These are phyloP conservation scores for Chlamydomonas sp. DNA, from an alignment of 139 green algal genomes.

Conservation along the genomic window DNA sequence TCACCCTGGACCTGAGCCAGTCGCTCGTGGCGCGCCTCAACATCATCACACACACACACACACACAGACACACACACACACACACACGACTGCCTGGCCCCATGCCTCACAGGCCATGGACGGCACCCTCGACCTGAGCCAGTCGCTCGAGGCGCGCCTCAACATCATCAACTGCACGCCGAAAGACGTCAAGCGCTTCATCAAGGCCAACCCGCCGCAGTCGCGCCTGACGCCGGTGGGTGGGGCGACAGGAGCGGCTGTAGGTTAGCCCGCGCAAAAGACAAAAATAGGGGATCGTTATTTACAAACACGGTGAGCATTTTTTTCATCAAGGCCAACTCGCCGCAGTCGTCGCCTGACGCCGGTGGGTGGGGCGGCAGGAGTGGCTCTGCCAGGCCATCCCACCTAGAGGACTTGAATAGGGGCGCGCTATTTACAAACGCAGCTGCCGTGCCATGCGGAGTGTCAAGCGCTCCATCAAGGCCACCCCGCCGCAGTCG, in stretches of 20 bases:
- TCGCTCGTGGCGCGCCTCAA: constrained; percentile 49
- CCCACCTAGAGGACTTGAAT: too few relatives aligned
- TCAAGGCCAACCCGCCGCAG: constrained; percentile 37
- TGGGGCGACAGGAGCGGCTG: not conserved
- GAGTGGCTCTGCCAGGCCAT: too few relatives aligned
- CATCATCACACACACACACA: too few relatives aligned
- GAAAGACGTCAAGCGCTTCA: constrained; percentile 49
- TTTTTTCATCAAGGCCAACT: not conserved
- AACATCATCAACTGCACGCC: constrained; percentile 54
- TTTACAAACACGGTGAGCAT: not conserved
- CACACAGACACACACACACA: too few relatives aligned
- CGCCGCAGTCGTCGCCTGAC: too few relatives aligned
- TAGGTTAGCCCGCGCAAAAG: too few relatives aligned
- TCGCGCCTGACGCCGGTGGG: constrained; percentile 42
- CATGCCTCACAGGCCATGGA: constrained; percentile 68
- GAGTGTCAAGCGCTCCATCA: constrained; percentile 51
- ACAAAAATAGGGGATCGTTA: too few relatives aligned
- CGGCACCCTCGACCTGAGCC: constrained; percentile 46
- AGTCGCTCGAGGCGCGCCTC: constrained; percentile 46
- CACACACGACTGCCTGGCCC: too few relatives aligned
- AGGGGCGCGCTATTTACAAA: too few relatives aligned
- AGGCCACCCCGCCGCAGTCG: constrained; percentile 36
- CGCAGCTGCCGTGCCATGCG: too few relatives aligned
- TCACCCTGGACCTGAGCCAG: constrained; percentile 46
- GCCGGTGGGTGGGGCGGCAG: too few relatives aligned